Conservation (phyloP, 768 basidiomycete species). For the Mycena polygramma region DNA sequence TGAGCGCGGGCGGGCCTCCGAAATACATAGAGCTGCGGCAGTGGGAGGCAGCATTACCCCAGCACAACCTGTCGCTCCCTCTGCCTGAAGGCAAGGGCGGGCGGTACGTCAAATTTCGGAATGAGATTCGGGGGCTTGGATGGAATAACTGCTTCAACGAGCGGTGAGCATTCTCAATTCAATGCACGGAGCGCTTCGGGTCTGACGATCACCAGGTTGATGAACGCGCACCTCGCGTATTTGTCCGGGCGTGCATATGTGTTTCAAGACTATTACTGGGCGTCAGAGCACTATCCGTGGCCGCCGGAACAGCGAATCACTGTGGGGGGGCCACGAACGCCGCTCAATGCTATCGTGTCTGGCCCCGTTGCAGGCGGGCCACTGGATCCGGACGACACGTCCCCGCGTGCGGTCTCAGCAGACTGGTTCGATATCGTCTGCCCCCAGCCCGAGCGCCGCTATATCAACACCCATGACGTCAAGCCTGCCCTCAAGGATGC, state of each 20-base stretch:
- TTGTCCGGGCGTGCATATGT: slow-evolving; percentile 64
- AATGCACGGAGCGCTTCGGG: too few relatives aligned
- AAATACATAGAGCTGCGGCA: slow-evolving; percentile 50
- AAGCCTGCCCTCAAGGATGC: slow-evolving; percentile 51
- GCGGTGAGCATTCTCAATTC: slow-evolving; percentile 49
- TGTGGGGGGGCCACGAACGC: slow-evolving; percentile 5
- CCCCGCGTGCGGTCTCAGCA: slow-evolving; percentile 60
- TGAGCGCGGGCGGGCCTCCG: slow-evolving; percentile 45
- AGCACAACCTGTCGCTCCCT: slow-evolving; percentile 61
- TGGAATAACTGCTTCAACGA: slow-evolving; percentile 68
- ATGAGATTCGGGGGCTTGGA: slow-evolving; percentile 55
- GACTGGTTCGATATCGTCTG: slow-evolving; percentile 63
- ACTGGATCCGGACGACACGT: slow-evolving; percentile 53
- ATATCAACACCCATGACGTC: slow-evolving; percentile 55
- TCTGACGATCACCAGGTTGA: slow-evolving; percentile 48
- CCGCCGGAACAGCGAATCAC: slow-evolving; percentile 18
- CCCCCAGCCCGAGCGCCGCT: slow-evolving; percentile 51
- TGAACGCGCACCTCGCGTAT: slow-evolving; percentile 65
- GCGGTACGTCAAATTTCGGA: slow-evolving; percentile 62
- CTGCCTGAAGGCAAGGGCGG: slow-evolving; percentile 62
- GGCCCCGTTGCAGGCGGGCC: slow-evolving; percentile 61
- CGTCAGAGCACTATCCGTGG: slow-evolving; percentile 59
- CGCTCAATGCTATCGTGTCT: slow-evolving; percentile 52
- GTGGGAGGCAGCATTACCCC: slow-evolving; percentile 60
- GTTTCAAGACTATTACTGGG: slow-evolving; percentile 60